These are phyloP conservation scores for Populus simonii DNA, from an alignment of 345 rosid species.

Conservation along the genomic window DNA sequence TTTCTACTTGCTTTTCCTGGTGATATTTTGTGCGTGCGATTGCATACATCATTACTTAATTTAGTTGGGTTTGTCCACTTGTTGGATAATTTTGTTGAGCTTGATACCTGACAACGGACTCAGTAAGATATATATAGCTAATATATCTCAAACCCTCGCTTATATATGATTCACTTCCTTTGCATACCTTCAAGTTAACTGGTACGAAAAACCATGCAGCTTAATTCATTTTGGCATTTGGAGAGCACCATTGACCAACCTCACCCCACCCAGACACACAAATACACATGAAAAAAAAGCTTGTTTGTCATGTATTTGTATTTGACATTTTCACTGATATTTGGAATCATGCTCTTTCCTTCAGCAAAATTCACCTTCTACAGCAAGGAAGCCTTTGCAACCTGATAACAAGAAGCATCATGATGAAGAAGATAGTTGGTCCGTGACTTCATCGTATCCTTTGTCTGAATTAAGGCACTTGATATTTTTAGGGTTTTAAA, in stretches of 20 bases:
- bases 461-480: background rate
- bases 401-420: conserved; percentile 53
- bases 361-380: conserved; percentile 54
- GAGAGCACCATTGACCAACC: background rate
- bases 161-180: background rate
- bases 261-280: background rate
- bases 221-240: background rate
- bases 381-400: conserved; percentile 53
- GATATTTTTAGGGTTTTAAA: background rate
- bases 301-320: background rate
- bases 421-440: conserved; percentile 82
- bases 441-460: conserved; percentile 94
- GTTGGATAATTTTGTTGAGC: background rate
- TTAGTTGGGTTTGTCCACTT: background rate
- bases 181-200: background rate
- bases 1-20: background rate
- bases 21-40: background rate
- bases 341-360: conserved; percentile 8
- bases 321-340: conserved; percentile 9
- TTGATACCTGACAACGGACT: background rate
- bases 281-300: background rate
- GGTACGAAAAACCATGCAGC: background rate
- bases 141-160: background rate
- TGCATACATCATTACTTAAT: background rate
- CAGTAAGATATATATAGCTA: background rate